Base-by-base conservation (phyloP, 2,329 filamentous ascomycete genomes). In the Xylariaceae sp. region DNA sequence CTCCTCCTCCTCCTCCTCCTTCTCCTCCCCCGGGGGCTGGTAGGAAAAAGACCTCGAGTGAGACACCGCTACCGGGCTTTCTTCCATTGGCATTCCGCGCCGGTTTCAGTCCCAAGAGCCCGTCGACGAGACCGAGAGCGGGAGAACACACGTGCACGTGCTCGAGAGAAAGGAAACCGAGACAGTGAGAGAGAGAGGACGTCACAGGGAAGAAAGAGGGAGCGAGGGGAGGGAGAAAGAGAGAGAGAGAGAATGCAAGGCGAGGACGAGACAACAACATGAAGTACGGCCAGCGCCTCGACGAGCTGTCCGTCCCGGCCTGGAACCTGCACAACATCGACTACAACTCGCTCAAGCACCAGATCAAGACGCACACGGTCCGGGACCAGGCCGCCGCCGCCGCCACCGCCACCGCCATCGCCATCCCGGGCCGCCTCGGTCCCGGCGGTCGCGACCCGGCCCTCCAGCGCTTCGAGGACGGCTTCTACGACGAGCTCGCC, bases 301-400 rank as follows among this genome's bases (percentile, higher is more conserved):
- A 80, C 55, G 71, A 76, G 59, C 74, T 83, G 57, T 89, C 83
- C 29, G 83, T 88, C 52, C 83, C 84, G 43, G 77, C 83, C 73
- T 92, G 84, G 84, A 83, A 75, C 51, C 70, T 85, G 44, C 81
- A 89, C 57, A 92, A 93, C 59, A 77, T 93, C 59, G 86, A 92
- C 58, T 93, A 93, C 67, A 86, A 90, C 57, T 83, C 83, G 31
- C 72, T 93, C 43, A 93, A 93, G 60, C 73, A 84, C 56, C 71
- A 85, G 51, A 90, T 93, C 66, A 92, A 90, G 58, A 73, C 73
- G 39, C 75, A 87, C 53, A 93, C 86, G 2, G 81, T 79, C 10
- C 74, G 72, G 28, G 76, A 80, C 57, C 76, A 83, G 49, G 80
- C 78, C 31, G 67, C 67, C 30, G 67, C 67, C 18, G n/a, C n/a